These are phyloP conservation scores for Colletotrichum orchidophilum DNA, from an alignment of 2,329 filamentous ascomycete genomes.

Conservation along the genomic window DNA sequence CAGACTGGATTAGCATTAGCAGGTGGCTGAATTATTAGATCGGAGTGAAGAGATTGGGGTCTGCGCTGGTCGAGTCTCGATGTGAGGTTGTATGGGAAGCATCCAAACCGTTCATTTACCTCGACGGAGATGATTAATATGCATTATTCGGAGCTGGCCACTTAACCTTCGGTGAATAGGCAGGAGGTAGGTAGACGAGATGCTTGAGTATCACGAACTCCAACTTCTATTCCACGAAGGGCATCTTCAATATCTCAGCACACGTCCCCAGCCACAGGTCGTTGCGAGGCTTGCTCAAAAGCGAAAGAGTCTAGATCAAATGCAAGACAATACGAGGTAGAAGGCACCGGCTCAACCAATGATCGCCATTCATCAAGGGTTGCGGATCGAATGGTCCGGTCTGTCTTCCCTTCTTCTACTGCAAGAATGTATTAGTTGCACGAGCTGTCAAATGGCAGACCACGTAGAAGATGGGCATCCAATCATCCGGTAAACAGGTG, in stretches of 20 bases:
- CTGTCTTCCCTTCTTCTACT: not conserved
- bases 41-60: not conserved
- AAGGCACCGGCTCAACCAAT: not conserved
- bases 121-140: too few relatives aligned
- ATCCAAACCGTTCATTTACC: not conserved
- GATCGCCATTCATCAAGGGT: not conserved
- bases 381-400: not conserved
- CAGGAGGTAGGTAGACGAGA: too few relatives aligned
- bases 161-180: too few relatives aligned
- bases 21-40: not conserved
- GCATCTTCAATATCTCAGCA: not conserved
- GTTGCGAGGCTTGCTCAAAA: not conserved
- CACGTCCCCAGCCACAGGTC: too few relatives aligned
- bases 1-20: not conserved
- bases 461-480: not conserved
- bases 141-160: too few relatives aligned
- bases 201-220: too few relatives aligned
- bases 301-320: not conserved
- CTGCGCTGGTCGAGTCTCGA: not conserved
- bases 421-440: not conserved
- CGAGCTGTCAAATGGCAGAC: not conserved
- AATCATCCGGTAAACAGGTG: conserved; percentile 14
- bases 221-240: too few relatives aligned
- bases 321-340: not conserved
- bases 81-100: not conserved